Conservation (phyloP, 1,284 basidiomycete species). For the Ustilago esculenta region DNA sequence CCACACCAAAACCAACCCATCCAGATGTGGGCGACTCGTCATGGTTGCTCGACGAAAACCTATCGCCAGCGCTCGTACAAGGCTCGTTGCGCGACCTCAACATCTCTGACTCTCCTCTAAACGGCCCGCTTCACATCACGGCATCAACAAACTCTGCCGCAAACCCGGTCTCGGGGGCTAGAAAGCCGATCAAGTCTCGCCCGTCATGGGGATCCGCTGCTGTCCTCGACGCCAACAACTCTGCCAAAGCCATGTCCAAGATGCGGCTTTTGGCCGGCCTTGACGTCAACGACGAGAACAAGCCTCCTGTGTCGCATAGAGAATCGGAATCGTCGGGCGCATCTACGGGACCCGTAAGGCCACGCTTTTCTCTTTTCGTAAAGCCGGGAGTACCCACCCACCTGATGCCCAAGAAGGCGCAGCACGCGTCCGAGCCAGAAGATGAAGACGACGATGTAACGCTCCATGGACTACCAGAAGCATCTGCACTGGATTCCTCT, state of each 20-base stretch:
- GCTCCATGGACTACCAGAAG: constrained; percentile 20
- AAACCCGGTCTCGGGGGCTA: constrained; percentile 6
- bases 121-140: constrained; percentile 15
- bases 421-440: constrained; percentile 14
- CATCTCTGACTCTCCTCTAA: constrained; percentile 42
- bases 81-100: constrained; percentile 35
- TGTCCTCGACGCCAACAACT: constrained; percentile 29
- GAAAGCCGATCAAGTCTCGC: constrained; percentile 34
- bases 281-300: constrained; percentile 39
- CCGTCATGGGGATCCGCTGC: constrained; percentile 44
- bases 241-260: constrained; percentile 32
- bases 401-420: constrained; percentile 27
- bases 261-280: constrained; percentile 42
- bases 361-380: constrained; percentile 46
- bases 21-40: constrained; percentile 30
- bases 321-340: not conserved
- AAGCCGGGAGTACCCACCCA: constrained; percentile 44
- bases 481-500: constrained; percentile 13
- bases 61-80: constrained; percentile 32
- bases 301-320: constrained; percentile 29
- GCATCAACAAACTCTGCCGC: constrained; percentile 9
- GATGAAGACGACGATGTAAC: constrained; percentile 41
- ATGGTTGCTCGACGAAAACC: constrained; percentile 41
- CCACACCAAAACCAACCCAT: constrained; percentile 27
- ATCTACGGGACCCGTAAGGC: constrained; percentile 17